Evolutionary conservation across 1,284 basidiomycete species (phyloP).

Genomic region (Sphaerobolus stellatus): DNA sequence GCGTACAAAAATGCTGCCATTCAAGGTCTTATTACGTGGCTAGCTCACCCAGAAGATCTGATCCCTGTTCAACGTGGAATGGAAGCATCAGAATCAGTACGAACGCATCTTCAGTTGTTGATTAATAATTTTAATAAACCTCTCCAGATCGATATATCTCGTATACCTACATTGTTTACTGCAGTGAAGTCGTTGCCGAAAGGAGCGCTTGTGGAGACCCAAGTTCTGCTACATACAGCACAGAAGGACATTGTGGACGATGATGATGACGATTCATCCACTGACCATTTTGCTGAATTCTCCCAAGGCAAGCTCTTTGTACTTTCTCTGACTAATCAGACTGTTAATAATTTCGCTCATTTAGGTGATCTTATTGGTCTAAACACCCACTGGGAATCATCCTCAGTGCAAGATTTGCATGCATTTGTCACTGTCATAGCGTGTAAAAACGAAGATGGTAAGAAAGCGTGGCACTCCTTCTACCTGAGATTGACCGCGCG

Average conservation of each 20-base stretch:
- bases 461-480: too few relatives aligned
- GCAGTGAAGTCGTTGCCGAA: constrained; percentile 75
- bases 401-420: constrained; percentile 11
- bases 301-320: too few relatives aligned
- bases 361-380: not conserved
- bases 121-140: constrained; percentile 9
- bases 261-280: constrained; percentile 34
- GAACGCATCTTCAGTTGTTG: constrained; percentile 13
- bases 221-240: constrained; percentile 67
- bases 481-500: not conserved
- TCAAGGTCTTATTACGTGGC: constrained; percentile 69
- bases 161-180: constrained; percentile 60
- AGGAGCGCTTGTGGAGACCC: constrained; percentile 71
- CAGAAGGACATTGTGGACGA: constrained; percentile 48
- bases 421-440: constrained; percentile 15
- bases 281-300: too few relatives aligned
- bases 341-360: too few relatives aligned
- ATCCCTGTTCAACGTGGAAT: constrained; percentile 45
- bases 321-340: too few relatives aligned
- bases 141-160: constrained; percentile 16
- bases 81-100: constrained; percentile 29
- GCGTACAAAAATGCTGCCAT: constrained; percentile 62
- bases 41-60: constrained; percentile 42
- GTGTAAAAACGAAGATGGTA: constrained; percentile 12
- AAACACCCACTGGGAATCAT: constrained; percentile 3